These are phyloP conservation scores for Penicillium chermesinum DNA, from an alignment of 495 filamentous ascomycete species.

Conservation along the genomic window DNA sequence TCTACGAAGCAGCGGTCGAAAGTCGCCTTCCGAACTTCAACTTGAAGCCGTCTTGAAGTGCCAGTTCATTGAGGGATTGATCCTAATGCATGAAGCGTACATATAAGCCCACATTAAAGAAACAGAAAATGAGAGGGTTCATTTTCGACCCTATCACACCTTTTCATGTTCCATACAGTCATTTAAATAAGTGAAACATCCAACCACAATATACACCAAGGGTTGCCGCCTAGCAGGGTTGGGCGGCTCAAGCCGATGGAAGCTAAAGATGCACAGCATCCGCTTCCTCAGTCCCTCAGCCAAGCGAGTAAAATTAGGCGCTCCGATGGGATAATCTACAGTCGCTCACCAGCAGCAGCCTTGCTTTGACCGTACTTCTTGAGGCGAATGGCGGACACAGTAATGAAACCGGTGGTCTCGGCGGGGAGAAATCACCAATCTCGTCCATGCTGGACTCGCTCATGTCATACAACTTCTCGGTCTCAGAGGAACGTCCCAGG, in stretches of 20 bases:
- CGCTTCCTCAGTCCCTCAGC: conserved; percentile 2
- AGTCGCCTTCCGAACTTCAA: no score
- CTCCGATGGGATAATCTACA: conserved; percentile 16
- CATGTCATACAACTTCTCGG: conserved; percentile 81
- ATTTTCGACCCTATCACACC: conserved; percentile 3
- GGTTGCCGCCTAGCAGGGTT: conserved; percentile 4
- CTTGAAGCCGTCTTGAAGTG: no score
- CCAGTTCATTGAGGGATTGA: no score
- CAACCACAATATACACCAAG: conserved; percentile 10
- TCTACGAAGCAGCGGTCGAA: no score
- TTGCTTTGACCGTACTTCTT: conserved; percentile 82
- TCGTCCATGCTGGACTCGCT: conserved; percentile 83
- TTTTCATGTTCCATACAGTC: conserved; percentile 25
- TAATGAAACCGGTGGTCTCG: conserved; percentile 76
- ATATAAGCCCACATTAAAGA: background rate
- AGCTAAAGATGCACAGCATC: conserved; percentile 24
- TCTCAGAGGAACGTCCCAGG: conserved; percentile 68
- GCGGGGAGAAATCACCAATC: conserved; percentile 73
- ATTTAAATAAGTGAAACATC: conserved; percentile 14
- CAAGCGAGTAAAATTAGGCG: background rate
- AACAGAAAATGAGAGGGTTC: background rate
- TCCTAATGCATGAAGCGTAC: background rate
- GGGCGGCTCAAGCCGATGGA: conserved; percentile 3
- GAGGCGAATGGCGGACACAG: conserved; percentile 74
- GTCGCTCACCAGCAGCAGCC: conserved; percentile 52